phyloP scores from a whole-genome alignment of 2,329 filamentous ascomycete species.

The Aspergillus jensenii region DNA sequence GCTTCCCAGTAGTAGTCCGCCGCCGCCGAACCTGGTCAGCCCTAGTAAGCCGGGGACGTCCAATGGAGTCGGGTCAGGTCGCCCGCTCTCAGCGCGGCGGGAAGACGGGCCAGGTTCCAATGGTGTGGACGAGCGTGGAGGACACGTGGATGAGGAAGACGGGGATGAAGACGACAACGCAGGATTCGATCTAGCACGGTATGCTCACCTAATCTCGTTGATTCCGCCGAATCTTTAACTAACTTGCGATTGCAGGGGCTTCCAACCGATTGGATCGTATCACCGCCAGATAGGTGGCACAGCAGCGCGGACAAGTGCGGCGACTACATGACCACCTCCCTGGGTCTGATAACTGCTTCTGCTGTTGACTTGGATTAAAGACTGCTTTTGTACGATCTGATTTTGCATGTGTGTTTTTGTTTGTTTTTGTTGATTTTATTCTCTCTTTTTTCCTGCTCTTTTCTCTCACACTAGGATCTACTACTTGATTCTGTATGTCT shows the following conservation, averaged over 20 bases:
- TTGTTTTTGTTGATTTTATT: neutral
- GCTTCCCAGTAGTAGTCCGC: conserved; percentile 49
- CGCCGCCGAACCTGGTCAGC: conserved; percentile 45
- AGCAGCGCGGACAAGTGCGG: conserved; percentile 37
- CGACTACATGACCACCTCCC: conserved; percentile 12
- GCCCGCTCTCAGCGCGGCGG: conserved; percentile 32
- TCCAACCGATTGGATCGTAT: conserved; percentile 50
- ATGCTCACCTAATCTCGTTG: conserved; percentile 15
- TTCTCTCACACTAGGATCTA: neutral
- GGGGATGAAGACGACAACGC: conserved; percentile 39
- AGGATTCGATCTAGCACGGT: conserved; percentile 51
- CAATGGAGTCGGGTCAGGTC: conserved; percentile 30
- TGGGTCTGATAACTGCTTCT: neutral
- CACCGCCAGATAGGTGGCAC: conserved; percentile 44
- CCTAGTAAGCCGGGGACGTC: conserved; percentile 45
- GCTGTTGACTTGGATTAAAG: neutral
- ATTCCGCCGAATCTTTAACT: neutral
- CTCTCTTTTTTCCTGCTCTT: neutral
- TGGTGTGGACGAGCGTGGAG: conserved; percentile 12
- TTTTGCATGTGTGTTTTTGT: neutral
- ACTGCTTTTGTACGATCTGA: neutral
- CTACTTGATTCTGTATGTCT: conserved; percentile 5
- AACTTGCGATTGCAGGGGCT: conserved; percentile 35
- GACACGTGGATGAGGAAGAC: conserved; percentile 31
- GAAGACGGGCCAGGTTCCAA: conserved; percentile 22